Percentiles rank a stretch among this genome's conserved stretches.
These are phyloP conservation scores for Anthostomella pinea DNA, from an alignment of 2,329 filamentous ascomycete species.

Conservation along the genomic window DNA sequence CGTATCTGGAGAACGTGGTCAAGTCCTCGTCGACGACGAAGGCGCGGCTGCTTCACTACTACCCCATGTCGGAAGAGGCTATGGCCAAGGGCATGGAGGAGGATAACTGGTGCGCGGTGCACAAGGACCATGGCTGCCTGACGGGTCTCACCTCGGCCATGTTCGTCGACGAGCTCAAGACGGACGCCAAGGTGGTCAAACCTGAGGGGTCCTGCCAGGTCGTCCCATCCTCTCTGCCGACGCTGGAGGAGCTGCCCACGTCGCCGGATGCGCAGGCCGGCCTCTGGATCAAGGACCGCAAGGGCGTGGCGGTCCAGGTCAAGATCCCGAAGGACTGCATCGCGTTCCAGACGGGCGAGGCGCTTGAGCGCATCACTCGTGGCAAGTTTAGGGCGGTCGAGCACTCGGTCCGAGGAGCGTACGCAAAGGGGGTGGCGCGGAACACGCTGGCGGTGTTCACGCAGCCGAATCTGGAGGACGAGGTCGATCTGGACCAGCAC, in stretches of 20 bases:
- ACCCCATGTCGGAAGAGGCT: constrained; percentile 55
- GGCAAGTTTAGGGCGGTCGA: constrained; percentile 92
- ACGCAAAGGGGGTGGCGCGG: constrained; percentile 60
- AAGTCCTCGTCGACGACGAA: constrained; percentile 84
- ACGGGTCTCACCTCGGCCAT: constrained; percentile 93
- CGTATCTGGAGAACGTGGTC: constrained; percentile 85
- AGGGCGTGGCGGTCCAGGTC: constrained; percentile 82
- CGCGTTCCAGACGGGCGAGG: constrained; percentile 93
- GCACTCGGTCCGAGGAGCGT: constrained; percentile 84
- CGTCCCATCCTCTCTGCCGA: too few relatives aligned
- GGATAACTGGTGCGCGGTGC: constrained; percentile 93
- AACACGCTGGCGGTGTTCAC: constrained; percentile 97
- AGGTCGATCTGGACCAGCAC: constrained; percentile 66
- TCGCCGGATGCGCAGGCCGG: constrained; percentile 84
- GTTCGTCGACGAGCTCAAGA: constrained; percentile 77
- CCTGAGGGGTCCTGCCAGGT: too few relatives aligned
- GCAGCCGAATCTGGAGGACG: constrained; percentile 85
- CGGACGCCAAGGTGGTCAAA: constrained; percentile 33
- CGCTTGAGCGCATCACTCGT: constrained; percentile 84
- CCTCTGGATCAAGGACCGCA: constrained; percentile 88
- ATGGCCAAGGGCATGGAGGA: constrained; percentile 46
- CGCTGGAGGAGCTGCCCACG: constrained; percentile 69
- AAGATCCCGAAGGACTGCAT: constrained; percentile 88
- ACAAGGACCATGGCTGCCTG: constrained; percentile 88
- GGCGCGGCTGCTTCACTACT: constrained; percentile 90